Base-by-base conservation (phyloP, 176 grass and related monocot genomes). In the Rhynchospora tenuis region DNA sequence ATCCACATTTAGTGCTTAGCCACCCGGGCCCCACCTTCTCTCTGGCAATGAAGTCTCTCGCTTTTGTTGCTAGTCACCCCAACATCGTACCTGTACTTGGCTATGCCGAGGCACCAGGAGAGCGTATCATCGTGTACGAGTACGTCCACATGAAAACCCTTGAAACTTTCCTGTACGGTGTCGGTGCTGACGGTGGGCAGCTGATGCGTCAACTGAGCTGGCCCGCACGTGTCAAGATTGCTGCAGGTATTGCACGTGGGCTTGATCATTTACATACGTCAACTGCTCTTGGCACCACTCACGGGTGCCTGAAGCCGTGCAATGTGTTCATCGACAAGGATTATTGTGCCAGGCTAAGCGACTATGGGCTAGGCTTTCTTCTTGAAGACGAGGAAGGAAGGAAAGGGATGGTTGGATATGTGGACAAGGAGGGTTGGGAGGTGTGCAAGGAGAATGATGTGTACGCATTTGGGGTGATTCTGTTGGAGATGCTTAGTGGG, bases 391-490 rank as follows among this genome's bases (percentile, higher is more conserved):
- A 64, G 2, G 46, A 15, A 12, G 64, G 59, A 51, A 81, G 44
- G 38, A 76, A 79, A 79, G 56, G 33, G 15, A 85, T 85, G 75
- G 65, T 2, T 6, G 87, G 77, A 7, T 85, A 85, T 67, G 51
- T 85, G 9, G 83, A 85, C 22, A 59, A 70, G 75, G 81, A 64
- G 2, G 74, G 57, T 9, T 13, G 59, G 2, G 85, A 86, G 13
- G 73, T 68, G 15, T 80, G 84, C 73, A 66, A 52, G 13, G 94
- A 97, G 86, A 88, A 84, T 66, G 94, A 97, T 71, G 88, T 90
- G 62, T 94, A 97, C 20, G 88, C 81, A 78, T 93, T 97, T 61
- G 94, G 94, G 73, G 91, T 89, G 78, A 54, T 94, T 68, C 64
- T 94, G 17, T 72, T 97, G 65, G 91, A 97, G 82, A 47, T 94